These are phyloP conservation scores for Aaosphaeria pasadenensis DNA, from an alignment of 2,329 filamentous ascomycete genomes.

Conservation along the genomic window DNA sequence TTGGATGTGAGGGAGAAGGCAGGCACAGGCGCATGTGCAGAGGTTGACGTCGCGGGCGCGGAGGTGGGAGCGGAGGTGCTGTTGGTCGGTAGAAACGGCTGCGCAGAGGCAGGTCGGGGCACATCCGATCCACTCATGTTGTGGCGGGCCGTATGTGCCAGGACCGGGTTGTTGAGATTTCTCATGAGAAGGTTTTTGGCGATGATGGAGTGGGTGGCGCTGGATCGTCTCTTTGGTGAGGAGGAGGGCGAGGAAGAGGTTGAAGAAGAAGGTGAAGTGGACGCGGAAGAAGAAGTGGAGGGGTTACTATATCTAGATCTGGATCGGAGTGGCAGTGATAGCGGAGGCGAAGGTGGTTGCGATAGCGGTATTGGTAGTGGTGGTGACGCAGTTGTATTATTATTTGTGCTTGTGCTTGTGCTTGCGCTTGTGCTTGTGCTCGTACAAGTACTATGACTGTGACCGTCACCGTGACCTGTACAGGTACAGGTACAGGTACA, in stretches of 20 bases:
- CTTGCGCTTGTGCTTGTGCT: background rate
- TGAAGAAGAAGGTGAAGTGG: constrained; percentile 11
- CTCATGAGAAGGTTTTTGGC: constrained; percentile 52
- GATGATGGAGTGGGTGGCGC: constrained; percentile 46
- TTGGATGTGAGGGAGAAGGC: background rate
- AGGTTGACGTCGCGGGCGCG: constrained; percentile 1
- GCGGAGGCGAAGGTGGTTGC: too few species aligned
- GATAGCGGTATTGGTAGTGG: too few species aligned
- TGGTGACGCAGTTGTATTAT: background rate
- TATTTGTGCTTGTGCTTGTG: background rate
- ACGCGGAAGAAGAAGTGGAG: background rate
- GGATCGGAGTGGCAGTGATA: too few species aligned
- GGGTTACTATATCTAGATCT: too few species aligned
- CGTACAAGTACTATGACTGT: too few species aligned
- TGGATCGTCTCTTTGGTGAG: constrained; percentile 23
- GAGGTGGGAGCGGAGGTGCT: constrained; percentile 1
- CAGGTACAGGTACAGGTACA: too few species aligned
- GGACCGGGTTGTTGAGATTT: constrained; percentile 27
- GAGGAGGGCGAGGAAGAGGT: constrained; percentile 11
- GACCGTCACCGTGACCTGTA: too few species aligned
- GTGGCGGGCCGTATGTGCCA: constrained; percentile 6
- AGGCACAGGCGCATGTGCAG: constrained; percentile 5
- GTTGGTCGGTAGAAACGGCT: constrained; percentile 8
- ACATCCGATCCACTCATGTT: constrained; percentile 8
- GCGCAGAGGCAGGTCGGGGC: constrained; percentile 14